Evolutionary conservation across 352 stramenopile genomes (phyloP), one percentile per base, ranked within the genome.

Genomic region (Globisporangium canariense): DNA sequence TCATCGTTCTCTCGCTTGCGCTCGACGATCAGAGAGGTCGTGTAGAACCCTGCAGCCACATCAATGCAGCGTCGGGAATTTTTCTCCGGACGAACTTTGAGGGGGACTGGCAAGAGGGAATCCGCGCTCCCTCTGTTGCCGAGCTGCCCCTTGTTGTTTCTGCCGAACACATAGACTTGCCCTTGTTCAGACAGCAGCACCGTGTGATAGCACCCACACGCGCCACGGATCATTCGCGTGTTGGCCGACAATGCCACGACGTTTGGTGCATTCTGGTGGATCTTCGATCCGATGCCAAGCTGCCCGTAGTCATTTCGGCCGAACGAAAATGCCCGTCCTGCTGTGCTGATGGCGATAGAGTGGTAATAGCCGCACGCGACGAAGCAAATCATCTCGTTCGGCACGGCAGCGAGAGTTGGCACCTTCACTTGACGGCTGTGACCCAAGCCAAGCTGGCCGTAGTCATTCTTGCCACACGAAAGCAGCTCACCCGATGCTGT

Each of bases 71-170:
- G 71, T 13, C 86, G 81, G 28, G 75, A 68, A 58, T 86, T 92
- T 65, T 94, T 93, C 46, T 94, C 85, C 0, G 86, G 84, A 18
- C 88, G 84, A 51, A 94, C 81, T 68, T 93, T 93, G 1, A 96
- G 67, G 1, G 84, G 83, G 32, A 96, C 85, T 32, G 88, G 88
- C 10, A 94, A 58, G 16, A 94, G 74, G 14, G 88, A 86, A 60
- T 96, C 88, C 0, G 88, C 83, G 53, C 83, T 95, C 16, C 86
- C 84, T 18, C 88, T 77, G 70, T 95, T 96, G 2, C 88, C 88
- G 25, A 96, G 76, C 60, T 96, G 88, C 0, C 88, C 88, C 67
- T 96, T 94, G 71, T 96, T 96, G 67, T 96, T 96, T 34, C 89
- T 65, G 28, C 89, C 88, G 51, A 96, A 96, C 1, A 92, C 86